Evolutionary conservation across 2,329 filamentous ascomycete genomes (phyloP).

Genomic region (Chaetomiaceae sp.): DNA sequence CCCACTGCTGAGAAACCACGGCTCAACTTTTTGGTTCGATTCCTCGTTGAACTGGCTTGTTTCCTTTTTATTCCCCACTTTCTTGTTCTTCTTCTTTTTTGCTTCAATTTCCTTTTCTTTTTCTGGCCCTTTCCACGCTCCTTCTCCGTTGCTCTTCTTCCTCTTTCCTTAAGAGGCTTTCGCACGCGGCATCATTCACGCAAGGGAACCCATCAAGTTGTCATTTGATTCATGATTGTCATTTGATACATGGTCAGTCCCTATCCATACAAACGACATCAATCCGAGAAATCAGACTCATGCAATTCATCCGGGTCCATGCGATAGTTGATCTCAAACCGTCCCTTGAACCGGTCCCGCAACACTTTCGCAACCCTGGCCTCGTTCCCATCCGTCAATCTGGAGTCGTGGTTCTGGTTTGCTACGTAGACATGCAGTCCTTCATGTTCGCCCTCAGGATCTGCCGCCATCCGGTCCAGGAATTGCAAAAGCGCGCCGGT

Average conservation of each 20-base stretch:
- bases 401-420: slow-evolving; percentile 28
- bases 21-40: too few species aligned
- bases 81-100: too few species aligned
- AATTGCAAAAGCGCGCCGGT: slow-evolving; percentile 43
- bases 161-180: too few species aligned
- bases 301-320: slow-evolving; percentile 34
- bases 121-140: too few species aligned
- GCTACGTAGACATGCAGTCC: slow-evolving; percentile 33
- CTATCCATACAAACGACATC: background rate
- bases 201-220: too few species aligned
- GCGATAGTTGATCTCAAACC: slow-evolving; percentile 32
- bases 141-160: too few species aligned
- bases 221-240: background rate
- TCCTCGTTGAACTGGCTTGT: too few species aligned
- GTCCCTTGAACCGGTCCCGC: slow-evolving; percentile 28
- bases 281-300: slow-evolving; percentile 31
- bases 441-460: slow-evolving; percentile 18
- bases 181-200: too few species aligned
- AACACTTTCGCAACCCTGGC: slow-evolving; percentile 26
- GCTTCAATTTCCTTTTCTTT: too few species aligned
- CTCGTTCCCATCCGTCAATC: slow-evolving; percentile 28
- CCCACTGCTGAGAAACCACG: too few species aligned
- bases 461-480: slow-evolving; percentile 33
- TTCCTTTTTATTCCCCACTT: too few species aligned
- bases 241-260: background rate